Conservation (phyloP, 805 yeast genomes). For the Debaryomyces castellii region DNA sequence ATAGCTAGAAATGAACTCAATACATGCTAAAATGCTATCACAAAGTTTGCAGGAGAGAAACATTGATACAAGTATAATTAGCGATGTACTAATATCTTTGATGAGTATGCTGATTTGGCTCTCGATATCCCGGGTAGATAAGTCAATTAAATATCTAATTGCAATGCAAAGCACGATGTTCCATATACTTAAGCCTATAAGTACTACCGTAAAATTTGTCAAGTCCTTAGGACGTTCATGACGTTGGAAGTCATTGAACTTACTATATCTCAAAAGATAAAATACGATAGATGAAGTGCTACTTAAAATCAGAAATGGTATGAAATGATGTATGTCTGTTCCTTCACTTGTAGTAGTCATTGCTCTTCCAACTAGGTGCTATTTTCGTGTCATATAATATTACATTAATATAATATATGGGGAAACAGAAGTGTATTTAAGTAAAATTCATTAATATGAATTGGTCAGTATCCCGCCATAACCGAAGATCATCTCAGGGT, state of each 20-base stretch:
- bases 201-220: background rate
- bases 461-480: background rate
- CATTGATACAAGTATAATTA: conserved; percentile 11
- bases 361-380: background rate
- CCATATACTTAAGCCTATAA: conserved; percentile 5
- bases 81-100: conserved; percentile 11
- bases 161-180: conserved; percentile 1
- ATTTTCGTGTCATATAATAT: background rate
- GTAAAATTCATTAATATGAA: background rate
- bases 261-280: conserved; percentile 7
- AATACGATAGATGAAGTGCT: background rate
- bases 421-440: background rate
- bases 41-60: conserved; percentile 10
- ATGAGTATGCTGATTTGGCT: conserved; percentile 2
- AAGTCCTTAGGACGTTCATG: conserved; percentile 9
- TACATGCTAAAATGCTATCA: conserved; percentile 10
- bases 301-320: background rate
- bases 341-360: background rate
- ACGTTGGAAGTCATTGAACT: conserved; percentile 4
- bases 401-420: background rate
- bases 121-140: background rate
- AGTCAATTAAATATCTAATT: background rate
- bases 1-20: conserved; percentile 13
- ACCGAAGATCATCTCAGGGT: background rate
- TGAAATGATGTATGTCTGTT: background rate